Conservation (phyloP, 768 basidiomycete species). For the Tulasnella calospora region DNA sequence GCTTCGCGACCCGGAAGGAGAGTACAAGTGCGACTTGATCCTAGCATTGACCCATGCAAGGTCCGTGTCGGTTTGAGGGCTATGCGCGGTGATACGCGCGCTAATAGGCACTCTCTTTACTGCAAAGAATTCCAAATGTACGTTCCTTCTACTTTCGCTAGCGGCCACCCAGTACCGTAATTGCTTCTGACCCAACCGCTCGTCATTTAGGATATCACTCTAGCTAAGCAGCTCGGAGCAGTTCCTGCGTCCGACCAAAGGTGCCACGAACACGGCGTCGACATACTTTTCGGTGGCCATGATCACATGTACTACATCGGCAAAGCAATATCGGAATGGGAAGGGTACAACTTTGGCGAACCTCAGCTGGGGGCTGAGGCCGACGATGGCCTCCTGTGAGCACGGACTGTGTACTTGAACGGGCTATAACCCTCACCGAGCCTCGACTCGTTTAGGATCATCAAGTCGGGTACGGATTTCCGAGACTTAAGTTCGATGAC, state of each 20-base stretch:
- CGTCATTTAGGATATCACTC: conserved; percentile 53
- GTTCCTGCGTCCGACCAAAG: conserved; percentile 40
- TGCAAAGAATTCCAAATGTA: conserved; percentile 37
- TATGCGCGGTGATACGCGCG: background rate
- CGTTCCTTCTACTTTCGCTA: background rate
- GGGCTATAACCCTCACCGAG: background rate
- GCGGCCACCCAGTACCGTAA: too few relatives aligned
- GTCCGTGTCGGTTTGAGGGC: conserved; percentile 37
- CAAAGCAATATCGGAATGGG: conserved; percentile 59
- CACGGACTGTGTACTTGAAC: conserved; percentile 31
- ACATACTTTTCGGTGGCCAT: conserved; percentile 81
- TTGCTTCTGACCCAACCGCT: background rate
- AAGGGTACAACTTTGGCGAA: conserved; percentile 52
- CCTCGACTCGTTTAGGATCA: conserved; percentile 29
- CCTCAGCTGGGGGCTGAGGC: conserved; percentile 60
- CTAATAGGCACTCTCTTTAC: conserved; percentile 9
- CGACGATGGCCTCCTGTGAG: conserved; percentile 65
- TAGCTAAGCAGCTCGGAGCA: conserved; percentile 64
- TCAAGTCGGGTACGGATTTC: conserved; percentile 90
- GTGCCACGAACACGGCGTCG: conserved; percentile 60
- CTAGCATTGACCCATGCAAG: conserved; percentile 83
- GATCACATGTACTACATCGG: conserved; percentile 79
- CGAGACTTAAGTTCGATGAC: conserved; percentile 74
- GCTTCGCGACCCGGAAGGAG: conserved; percentile 65
- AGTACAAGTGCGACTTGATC: conserved; percentile 70